phyloP scores from a whole-genome alignment of 2,329 filamentous ascomycete genomes.

The Penicillium verrucosum region DNA sequence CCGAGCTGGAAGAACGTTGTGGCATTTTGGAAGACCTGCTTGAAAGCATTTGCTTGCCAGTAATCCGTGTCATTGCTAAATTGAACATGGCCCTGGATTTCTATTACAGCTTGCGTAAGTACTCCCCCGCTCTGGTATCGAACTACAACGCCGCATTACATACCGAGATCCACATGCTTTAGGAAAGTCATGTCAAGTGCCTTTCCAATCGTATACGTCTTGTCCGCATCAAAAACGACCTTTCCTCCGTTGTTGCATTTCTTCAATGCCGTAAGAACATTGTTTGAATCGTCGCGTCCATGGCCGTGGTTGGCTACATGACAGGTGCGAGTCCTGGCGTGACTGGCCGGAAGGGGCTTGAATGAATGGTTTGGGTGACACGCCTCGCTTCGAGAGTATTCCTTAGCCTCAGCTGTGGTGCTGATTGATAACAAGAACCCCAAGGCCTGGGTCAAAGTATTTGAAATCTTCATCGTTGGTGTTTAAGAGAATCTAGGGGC shows the following conservation, averaged over 20 bases:
- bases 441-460: constrained; percentile 21
- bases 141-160: constrained; percentile 8
- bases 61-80: constrained; percentile 67
- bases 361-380: constrained; percentile 31
- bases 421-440: constrained; percentile 23
- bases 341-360: constrained; percentile 28
- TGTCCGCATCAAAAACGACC: constrained; percentile 55
- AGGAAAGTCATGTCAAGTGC: constrained; percentile 65
- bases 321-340: constrained; percentile 27
- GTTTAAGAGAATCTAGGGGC: not conserved
- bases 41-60: constrained; percentile 64
- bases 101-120: constrained; percentile 29
- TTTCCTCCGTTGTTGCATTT: constrained; percentile 62
- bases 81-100: constrained; percentile 57
- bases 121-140: not conserved
- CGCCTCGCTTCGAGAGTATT: constrained; percentile 21
- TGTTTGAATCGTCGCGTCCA: constrained; percentile 47
- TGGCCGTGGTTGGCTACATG: constrained; percentile 29
- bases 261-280: constrained; percentile 55
- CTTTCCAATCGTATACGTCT: constrained; percentile 60
- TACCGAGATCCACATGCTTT: constrained; percentile 60
- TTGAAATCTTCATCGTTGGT: constrained; percentile 26
- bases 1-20: constrained; percentile 67
- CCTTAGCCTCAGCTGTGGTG: constrained; percentile 15
- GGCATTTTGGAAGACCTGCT: constrained; percentile 63